Percentiles rank a stretch among this genome's conserved stretches.
phyloP scores from a whole-genome alignment of 768 basidiomycete species.

The Lactarius evosmus region DNA sequence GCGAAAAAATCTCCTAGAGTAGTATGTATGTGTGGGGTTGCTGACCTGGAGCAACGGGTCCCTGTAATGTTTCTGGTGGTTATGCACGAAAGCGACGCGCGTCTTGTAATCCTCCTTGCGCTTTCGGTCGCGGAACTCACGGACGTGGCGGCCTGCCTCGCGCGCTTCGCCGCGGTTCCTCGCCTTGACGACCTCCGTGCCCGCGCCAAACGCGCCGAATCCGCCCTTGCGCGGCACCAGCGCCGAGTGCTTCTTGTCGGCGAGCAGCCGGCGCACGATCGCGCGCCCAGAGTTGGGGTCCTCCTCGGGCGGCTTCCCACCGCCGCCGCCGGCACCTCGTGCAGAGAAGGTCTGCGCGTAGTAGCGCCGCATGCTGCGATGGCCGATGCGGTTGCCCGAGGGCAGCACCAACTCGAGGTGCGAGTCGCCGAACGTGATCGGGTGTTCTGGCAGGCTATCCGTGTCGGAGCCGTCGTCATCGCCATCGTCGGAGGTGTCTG shows the following conservation, averaged over 20 bases:
- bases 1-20: not conserved
- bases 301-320: constrained; percentile 40
- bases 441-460: constrained; percentile 47
- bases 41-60: constrained; percentile 63
- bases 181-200: constrained; percentile 82
- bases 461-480: constrained; percentile 39
- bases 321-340: constrained; percentile 32
- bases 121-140: constrained; percentile 79
- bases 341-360: constrained; percentile 78
- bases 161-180: constrained; percentile 93
- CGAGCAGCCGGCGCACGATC: constrained; percentile 71
- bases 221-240: constrained; percentile 84
- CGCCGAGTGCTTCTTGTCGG: constrained; percentile 81
- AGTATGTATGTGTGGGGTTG: not conserved
- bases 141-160: constrained; percentile 83
- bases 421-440: constrained; percentile 75
- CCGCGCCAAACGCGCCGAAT: constrained; percentile 80
- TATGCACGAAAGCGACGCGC: constrained; percentile 71
- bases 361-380: constrained; percentile 81
- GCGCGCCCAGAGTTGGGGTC: constrained; percentile 73
- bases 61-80: constrained; percentile 85
- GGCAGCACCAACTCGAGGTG: constrained; percentile 88
- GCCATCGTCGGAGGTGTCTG: constrained; percentile 37
- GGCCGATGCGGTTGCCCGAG: constrained; percentile 88
- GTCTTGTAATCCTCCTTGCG: constrained; percentile 83